Conservation (phyloP, 495 filamentous ascomycete genomes). For the Trichoderma erinaceum region DNA sequence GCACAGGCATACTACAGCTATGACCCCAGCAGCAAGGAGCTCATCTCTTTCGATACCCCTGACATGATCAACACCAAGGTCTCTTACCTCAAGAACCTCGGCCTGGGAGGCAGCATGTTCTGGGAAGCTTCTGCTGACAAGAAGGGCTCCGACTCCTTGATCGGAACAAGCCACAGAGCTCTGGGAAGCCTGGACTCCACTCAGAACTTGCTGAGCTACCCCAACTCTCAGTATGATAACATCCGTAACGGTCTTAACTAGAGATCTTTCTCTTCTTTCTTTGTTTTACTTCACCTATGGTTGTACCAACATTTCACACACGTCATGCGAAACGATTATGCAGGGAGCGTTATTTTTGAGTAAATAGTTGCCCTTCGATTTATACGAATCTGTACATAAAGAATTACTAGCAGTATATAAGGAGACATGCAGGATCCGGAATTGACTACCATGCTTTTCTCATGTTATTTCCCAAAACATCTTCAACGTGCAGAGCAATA, state of each 20-base stretch:
- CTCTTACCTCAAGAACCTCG: slow-evolving; percentile 52
- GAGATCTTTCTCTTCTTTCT: neutral
- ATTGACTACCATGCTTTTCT: too few species aligned
- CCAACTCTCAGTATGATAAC: slow-evolving; percentile 39
- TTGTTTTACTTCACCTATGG: too few species aligned
- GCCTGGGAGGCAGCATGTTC: slow-evolving; percentile 80
- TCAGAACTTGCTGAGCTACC: slow-evolving; percentile 36
- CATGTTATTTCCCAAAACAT: too few species aligned
- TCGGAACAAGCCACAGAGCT: slow-evolving; percentile 42
- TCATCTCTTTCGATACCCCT: slow-evolving; percentile 71
- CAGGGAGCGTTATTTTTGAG: too few species aligned
- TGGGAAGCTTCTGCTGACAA: slow-evolving; percentile 82
- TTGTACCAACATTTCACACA: too few species aligned
- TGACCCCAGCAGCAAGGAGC: slow-evolving; percentile 47
- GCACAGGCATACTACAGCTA: slow-evolving; percentile 64
- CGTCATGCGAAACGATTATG: too few species aligned
- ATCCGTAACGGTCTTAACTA: slow-evolving; percentile 19
- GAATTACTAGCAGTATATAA: too few species aligned
- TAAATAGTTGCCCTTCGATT: too few species aligned
- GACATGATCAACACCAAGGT: slow-evolving; percentile 58
- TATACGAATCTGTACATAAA: too few species aligned
- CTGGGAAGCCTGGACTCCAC: slow-evolving; percentile 34
- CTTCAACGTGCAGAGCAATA: too few species aligned
- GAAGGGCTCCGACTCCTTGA: slow-evolving; percentile 53
- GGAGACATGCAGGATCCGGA: too few species aligned